These are phyloP conservation scores for Chlamydomonas sp. DNA, from an alignment of 139 green algal species.

Conservation along the genomic window DNA sequence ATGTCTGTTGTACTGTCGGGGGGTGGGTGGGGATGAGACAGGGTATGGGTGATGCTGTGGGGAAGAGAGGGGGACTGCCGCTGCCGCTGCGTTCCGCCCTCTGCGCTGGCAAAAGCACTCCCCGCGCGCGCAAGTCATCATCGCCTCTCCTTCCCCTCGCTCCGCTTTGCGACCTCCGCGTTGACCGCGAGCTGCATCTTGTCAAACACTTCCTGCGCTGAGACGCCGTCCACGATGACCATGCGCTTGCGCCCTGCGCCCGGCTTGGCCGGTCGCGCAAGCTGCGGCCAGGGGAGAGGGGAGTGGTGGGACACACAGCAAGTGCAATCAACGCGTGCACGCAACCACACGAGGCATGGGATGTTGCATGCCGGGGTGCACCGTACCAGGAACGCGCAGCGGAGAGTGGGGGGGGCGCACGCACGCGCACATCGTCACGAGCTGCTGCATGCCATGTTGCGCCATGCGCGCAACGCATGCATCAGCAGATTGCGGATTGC, in stretches of 20 bases:
- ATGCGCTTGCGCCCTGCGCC: slow-evolving; percentile 26
- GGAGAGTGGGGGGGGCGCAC: no score
- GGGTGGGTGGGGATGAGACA: no score
- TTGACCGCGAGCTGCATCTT: slow-evolving; percentile 3
- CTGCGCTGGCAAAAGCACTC: no score
- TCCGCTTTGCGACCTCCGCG: background rate
- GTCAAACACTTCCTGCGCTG: slow-evolving; percentile 22
- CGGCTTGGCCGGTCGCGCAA: slow-evolving; percentile 8
- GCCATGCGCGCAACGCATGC: background rate
- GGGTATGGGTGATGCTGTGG: no score
- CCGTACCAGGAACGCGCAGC: background rate
- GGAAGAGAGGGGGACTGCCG: no score
- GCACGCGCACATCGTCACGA: no score
- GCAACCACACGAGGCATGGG: background rate
- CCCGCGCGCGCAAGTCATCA: no score
- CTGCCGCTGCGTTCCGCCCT: no score
- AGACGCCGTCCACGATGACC: slow-evolving; percentile 25
- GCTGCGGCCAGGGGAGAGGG: background rate
- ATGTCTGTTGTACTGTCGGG: no score
- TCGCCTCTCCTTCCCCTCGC: background rate
- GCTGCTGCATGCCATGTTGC: no score
- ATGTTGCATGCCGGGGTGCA: background rate
- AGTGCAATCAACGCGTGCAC: background rate
- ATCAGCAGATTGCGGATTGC: background rate
- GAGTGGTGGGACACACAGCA: background rate